A percentile compares a stretch with the other conserved stretches of the same genome.
Evolutionary conservation across 2,329 filamentous ascomycete genomes (phyloP).

Genomic region (Massarina eburnea): DNA sequence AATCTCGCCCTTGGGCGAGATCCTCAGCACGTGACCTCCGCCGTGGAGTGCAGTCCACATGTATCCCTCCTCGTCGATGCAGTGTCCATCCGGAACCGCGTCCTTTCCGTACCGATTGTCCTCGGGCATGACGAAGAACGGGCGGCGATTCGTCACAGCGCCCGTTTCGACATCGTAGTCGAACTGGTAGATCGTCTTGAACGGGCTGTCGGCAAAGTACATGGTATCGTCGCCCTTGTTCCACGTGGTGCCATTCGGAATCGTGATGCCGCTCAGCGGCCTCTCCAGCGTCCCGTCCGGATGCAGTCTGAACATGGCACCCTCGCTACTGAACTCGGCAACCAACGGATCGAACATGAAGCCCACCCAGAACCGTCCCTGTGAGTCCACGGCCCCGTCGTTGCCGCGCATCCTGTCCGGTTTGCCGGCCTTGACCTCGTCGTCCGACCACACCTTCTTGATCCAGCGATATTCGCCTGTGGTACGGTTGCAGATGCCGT

Average conservation of each 20-base stretch:
- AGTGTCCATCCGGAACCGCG: conserved; percentile 76
- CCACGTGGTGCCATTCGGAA: conserved; percentile 86
- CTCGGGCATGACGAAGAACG: conserved; percentile 70
- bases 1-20: conserved; percentile 68
- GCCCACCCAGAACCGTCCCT: conserved; percentile 82
- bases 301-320: conserved; percentile 73
- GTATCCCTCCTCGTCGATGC: conserved; percentile 79
- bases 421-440: conserved; percentile 49
- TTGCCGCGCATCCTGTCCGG: conserved; percentile 65
- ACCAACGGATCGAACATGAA: conserved; percentile 79
- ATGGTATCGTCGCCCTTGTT: conserved; percentile 70
- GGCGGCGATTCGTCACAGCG: conserved; percentile 65
- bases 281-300: conserved; percentile 61
- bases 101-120: conserved; percentile 51
- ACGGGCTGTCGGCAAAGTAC: conserved; percentile 81
- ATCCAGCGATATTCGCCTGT: conserved; percentile 60
- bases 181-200: conserved; percentile 69
- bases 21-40: conserved; percentile 71
- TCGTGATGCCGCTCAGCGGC: conserved; percentile 66
- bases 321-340: conserved; percentile 54
- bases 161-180: conserved; percentile 71
- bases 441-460: conserved; percentile 57
- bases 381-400: conserved; percentile 78
- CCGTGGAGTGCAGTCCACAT: conserved; percentile 90
- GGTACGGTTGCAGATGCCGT: conserved; percentile 72